Evolutionary conservation across 495 filamentous ascomycete species (phyloP), one percentile per base, ranked within the genome.

Genomic region (Hypomontagnella monticulosa): DNA sequence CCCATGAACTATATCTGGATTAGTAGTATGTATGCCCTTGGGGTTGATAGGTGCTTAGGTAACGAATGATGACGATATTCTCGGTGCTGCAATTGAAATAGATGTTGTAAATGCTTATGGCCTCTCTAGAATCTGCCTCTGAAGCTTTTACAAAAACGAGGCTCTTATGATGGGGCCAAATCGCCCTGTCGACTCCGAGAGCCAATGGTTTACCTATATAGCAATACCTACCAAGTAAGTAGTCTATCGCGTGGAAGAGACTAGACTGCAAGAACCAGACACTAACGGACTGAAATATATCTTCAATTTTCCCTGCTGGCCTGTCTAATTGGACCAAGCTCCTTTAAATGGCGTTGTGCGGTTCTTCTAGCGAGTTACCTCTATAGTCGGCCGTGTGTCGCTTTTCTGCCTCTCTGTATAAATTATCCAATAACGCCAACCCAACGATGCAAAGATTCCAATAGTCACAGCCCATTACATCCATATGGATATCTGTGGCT

Each of bases 301-400:
- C 23, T 6, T 27, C 23, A 27, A 27, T 43, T 54, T 15, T 50
- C 19, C 36, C 16, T 34, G 27, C 18, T 53, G 16, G 33, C 11
- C n/a, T 42, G n/a, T 34, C 23, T 33, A 19, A 8, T n/a, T n/a
- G 12, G 30, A n/a, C 43, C 33, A 8, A 15, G 33, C 11, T 37
- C 11, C 11, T 30, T 14, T 37, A 23, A n/a, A 32, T 43, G 15
- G 15, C 15, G 19, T 30, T 50, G 5, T 10, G 10, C 16, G n/a
- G 15, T 44, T 56, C 38, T 52, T 61, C 60, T 57, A 51, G n/a
- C 15, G 48, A 48, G 50, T 40, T 52, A 12, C 18, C 47, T 18
- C 33, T 57, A 38, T 57, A 50, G 38, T 34, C 9, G 19, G n/a
- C 11, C n/a, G 47, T 53, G 51, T 44, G 4, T 43, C 18, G 43